phyloP scores from a whole-genome alignment of 2,329 filamentous ascomycete genomes.

The Alternaria metachromatica region DNA sequence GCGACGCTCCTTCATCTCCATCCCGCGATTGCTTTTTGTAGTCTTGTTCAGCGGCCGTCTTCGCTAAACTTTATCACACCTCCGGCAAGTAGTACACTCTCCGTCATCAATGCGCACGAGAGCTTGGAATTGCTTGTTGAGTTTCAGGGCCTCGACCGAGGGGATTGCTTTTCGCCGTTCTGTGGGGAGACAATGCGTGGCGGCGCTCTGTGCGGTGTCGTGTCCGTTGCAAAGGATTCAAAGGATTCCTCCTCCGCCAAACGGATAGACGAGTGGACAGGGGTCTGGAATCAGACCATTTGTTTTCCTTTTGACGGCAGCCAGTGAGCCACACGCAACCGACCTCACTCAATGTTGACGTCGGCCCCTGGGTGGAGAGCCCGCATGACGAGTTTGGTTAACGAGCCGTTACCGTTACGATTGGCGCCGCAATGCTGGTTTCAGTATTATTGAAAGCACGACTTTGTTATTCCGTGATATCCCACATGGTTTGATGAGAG shows the following conservation, averaged over 20 bases:
- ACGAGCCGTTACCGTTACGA: constrained; percentile 5
- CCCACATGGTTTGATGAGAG: constrained; percentile 5
- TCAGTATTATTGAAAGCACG: constrained; percentile 11
- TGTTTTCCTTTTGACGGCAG: constrained; percentile 17
- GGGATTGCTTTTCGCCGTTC: constrained; percentile 11
- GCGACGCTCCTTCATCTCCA: constrained; percentile 9
- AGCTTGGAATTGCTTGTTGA: constrained; percentile 8
- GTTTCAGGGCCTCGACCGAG: not conserved
- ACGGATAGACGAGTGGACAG: constrained; percentile 10
- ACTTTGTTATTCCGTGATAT: constrained; percentile 1
- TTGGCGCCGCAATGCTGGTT: constrained; percentile 6
- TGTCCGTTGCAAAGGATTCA: constrained; percentile 8
- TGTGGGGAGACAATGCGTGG: not conserved
- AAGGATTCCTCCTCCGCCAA: constrained; percentile 7
- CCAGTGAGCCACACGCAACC: constrained; percentile 9
- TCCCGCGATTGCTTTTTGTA: constrained; percentile 16
- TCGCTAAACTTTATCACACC: constrained; percentile 19
- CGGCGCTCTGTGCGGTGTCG: not conserved
- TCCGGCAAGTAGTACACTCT: constrained; percentile 1
- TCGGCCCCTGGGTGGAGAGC: constrained; percentile 6
- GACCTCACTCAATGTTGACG: constrained; percentile 14
- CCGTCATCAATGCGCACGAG: not conserved
- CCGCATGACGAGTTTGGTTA: not conserved
- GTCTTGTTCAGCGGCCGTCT: constrained; percentile 14
- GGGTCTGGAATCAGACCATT: constrained; percentile 15